Conservation (phyloP, 192 early-diverging fungal species). For the Spizellomyces punctatus region DNA sequence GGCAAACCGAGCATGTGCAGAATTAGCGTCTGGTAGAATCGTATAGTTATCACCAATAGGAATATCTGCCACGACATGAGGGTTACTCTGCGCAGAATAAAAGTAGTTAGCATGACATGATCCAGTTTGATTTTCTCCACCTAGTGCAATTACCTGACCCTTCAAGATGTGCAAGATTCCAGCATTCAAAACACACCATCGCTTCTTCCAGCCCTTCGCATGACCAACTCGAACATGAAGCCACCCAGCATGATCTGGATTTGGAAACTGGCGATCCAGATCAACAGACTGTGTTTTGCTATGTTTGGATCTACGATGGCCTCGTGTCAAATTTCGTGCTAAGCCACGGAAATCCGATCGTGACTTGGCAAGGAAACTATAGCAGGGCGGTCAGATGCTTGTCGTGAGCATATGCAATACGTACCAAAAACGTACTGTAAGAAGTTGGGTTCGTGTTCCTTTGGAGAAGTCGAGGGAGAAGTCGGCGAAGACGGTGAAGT, state of each 20-base stretch:
- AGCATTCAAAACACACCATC: constrained; percentile 35
- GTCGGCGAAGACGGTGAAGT: no score
- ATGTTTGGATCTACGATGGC: not conserved
- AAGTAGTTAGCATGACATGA: no score
- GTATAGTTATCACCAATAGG: constrained; percentile 3
- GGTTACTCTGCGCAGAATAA: not conserved
- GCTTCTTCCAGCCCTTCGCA: constrained; percentile 25
- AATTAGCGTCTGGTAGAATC: constrained; percentile 23
- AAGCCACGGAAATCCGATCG: not conserved
- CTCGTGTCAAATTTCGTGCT: constrained; percentile 2
- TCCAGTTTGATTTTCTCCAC: no score
- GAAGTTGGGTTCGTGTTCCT: no score
- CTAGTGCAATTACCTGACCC: not conserved
- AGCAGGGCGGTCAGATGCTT: no score
- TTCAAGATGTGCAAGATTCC: constrained; percentile 26
- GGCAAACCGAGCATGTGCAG: constrained; percentile 1
- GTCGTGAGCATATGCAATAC: no score
- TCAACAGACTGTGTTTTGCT: not conserved
- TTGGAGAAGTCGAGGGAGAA: no score
- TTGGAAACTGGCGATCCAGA: not conserved
- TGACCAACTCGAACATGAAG: constrained; percentile 12
- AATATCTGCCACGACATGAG: not conserved
- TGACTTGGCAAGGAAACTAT: not conserved
- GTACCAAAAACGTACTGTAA: no score
- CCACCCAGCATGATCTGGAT: constrained; percentile 30